Conservation (phyloP, 352 stramenopile species). For the Elongisporangium senticosum region DNA sequence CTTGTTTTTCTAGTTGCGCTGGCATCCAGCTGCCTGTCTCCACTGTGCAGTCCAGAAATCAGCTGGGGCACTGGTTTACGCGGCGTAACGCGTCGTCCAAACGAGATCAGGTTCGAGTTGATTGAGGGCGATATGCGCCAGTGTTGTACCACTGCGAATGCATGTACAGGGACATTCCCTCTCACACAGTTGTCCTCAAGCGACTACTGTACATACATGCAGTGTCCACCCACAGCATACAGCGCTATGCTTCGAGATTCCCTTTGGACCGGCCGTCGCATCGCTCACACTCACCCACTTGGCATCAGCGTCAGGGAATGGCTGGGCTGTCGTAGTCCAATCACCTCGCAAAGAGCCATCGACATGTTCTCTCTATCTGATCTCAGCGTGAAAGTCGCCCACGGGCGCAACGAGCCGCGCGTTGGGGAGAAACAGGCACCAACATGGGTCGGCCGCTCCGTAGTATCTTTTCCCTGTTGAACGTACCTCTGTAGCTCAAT, state of each 20-base stretch:
- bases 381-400: background rate
- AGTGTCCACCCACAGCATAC: background rate
- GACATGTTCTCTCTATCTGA: background rate
- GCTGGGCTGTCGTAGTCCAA: no score
- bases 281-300: background rate
- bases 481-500: background rate
- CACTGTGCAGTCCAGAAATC: no score
- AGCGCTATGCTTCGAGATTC: background rate
- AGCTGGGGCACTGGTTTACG: background rate
- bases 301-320: no score
- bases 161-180: background rate
- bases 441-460: background rate
- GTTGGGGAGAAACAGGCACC: background rate
- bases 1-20: no score
- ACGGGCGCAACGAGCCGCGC: background rate
- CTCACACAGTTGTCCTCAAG: background rate
- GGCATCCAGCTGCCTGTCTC: no score
- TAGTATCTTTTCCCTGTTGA: background rate
- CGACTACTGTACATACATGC: background rate
- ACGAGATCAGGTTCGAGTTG: background rate
- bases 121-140: background rate
- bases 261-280: background rate
- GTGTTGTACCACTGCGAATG: background rate
- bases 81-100: background rate
- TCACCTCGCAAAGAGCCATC: background rate